Conservation (phyloP, 2,329 filamentous ascomycete species). For the Cladophialophora carrionii region DNA sequence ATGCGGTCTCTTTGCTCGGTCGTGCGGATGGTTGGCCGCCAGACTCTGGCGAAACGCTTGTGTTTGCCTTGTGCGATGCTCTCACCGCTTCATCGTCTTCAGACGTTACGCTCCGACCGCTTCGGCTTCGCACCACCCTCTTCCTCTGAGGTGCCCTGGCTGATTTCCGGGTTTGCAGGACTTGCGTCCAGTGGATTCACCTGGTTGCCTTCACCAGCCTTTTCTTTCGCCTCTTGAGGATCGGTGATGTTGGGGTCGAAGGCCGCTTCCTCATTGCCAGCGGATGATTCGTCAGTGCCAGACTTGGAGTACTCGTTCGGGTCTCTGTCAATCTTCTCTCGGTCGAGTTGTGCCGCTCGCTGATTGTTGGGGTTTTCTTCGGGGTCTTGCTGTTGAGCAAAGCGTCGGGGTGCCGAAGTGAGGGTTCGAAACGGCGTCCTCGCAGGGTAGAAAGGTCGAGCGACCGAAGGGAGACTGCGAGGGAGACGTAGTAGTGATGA, state of each 20-base stretch:
- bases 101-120: slow-evolving; percentile 43
- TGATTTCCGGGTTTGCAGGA: slow-evolving; percentile 63
- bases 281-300: slow-evolving; percentile 65
- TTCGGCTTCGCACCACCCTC: slow-evolving; percentile 51
- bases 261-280: slow-evolving; percentile 62
- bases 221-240: slow-evolving; percentile 63
- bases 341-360: slow-evolving; percentile 47
- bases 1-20: background rate
- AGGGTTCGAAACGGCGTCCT: slow-evolving; percentile 23
- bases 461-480: background rate
- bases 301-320: slow-evolving; percentile 70
- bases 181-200: slow-evolving; percentile 62
- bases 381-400: slow-evolving; percentile 23
- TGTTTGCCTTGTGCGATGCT: background rate
- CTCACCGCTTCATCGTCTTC: slow-evolving; percentile 30
- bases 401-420: slow-evolving; percentile 16
- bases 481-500: slow-evolving; percentile 8
- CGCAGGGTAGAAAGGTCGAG: slow-evolving; percentile 1
- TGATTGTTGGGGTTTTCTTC: slow-evolving; percentile 26
- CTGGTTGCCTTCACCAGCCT: slow-evolving; percentile 47
- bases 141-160: slow-evolving; percentile 50
- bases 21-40: no score
- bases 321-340: slow-evolving; percentile 66
- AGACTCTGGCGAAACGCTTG: background rate
- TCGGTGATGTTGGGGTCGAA: slow-evolving; percentile 70